phyloP scores from a whole-genome alignment of 2,329 filamentous ascomycete genomes.

The Metarhizium rileyi region DNA sequence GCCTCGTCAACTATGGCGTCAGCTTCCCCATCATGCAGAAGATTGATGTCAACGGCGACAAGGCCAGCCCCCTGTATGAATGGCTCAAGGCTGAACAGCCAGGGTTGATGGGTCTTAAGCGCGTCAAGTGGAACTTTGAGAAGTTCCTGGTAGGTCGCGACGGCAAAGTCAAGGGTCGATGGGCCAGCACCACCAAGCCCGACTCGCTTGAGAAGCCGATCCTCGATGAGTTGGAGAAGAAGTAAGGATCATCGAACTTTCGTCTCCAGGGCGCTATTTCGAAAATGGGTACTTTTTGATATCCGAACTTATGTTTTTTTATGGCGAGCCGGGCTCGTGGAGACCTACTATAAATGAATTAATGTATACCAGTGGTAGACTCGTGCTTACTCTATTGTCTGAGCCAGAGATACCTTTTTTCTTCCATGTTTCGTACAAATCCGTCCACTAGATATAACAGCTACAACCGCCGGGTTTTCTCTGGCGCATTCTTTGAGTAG shows the following conservation, averaged over 20 bases:
- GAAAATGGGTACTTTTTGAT: no score
- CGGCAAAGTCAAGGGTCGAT: constrained; percentile 75
- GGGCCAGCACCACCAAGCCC: constrained; percentile 83
- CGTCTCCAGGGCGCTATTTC: no score
- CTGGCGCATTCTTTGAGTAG: no score
- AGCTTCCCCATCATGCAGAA: constrained; percentile 87
- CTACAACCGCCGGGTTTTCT: no score
- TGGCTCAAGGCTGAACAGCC: constrained; percentile 68
- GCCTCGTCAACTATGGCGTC: constrained; percentile 87
- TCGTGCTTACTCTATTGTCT: no score
- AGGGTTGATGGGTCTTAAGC: constrained; percentile 78
- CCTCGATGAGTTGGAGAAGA: constrained; percentile 59
- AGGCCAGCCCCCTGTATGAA: constrained; percentile 53
- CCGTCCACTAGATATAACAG: no score
- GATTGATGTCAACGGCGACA: constrained; percentile 84
- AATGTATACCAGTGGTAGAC: no score
- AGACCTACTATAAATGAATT: neutral
- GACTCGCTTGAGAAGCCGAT: constrained; percentile 69
- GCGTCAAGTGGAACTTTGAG: constrained; percentile 99
- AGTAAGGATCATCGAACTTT: constrained; percentile 8
- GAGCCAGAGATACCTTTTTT: no score
- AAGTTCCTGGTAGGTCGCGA: constrained; percentile 89
- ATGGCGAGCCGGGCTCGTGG: neutral
- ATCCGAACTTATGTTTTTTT: neutral
- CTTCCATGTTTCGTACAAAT: no score